phyloP scores from a whole-genome alignment of 768 basidiomycete genomes.

The Trametes elegans region DNA sequence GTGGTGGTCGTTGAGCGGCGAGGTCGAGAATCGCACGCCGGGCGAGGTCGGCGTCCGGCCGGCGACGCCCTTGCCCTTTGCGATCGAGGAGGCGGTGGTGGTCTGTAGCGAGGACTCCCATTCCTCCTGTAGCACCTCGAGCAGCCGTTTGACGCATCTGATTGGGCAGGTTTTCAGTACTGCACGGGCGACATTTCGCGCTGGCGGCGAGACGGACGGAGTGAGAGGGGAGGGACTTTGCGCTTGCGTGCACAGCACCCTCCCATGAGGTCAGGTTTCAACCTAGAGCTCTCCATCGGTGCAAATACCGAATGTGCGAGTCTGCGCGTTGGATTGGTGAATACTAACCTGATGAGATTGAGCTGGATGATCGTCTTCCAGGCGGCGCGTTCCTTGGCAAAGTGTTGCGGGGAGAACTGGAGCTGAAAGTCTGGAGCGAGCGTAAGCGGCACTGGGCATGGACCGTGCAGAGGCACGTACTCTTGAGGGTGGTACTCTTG shows the following conservation, averaged over 20 bases:
- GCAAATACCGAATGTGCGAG: no score
- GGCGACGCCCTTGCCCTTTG: conserved; percentile 29
- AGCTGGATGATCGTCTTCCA: conserved; percentile 70
- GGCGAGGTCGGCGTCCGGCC: conserved; percentile 24
- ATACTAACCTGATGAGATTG: conserved; percentile 58
- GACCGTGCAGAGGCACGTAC: conserved; percentile 16
- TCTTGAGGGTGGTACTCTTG: conserved; percentile 42
- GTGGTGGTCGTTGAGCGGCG: conserved; percentile 34
- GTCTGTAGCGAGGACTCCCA: conserved; percentile 37
- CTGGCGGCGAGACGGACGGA: no score
- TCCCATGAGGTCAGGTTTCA: no score
- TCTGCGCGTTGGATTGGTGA: neutral
- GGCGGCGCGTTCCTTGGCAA: conserved; percentile 51
- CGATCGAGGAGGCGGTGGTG: conserved; percentile 18
- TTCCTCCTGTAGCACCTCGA: conserved; percentile 50
- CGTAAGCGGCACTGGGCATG: neutral
- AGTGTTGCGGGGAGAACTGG: conserved; percentile 59
- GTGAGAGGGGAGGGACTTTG: no score
- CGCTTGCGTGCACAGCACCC: no score
- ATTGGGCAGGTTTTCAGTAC: neutral
- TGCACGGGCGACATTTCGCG: no score
- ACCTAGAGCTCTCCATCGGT: no score
- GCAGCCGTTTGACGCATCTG: conserved; percentile 58
- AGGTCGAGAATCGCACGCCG: conserved; percentile 31
- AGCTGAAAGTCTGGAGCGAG: conserved; percentile 58